phyloP scores from a whole-genome alignment of 169 alveolate genomes.

The Eimeria brunetti region DNA sequence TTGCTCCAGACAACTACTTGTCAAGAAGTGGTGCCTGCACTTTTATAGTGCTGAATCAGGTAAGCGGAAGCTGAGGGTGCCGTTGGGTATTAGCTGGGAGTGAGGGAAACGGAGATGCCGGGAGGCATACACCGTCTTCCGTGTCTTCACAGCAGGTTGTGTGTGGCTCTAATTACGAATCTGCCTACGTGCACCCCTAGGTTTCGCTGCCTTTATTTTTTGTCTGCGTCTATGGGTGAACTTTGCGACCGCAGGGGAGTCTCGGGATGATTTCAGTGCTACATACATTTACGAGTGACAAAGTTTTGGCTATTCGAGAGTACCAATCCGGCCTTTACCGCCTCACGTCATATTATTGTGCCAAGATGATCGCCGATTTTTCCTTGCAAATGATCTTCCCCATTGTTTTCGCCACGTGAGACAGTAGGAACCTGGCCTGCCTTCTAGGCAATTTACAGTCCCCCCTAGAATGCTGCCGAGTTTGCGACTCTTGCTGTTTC shows the following conservation, averaged over 20 bases:
- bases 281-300: constrained; percentile 79
- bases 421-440: not conserved
- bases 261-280: constrained; percentile 78
- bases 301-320: constrained; percentile 78
- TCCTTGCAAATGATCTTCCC: constrained; percentile 78
- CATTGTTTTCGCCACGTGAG: constrained; percentile 77
- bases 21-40: constrained; percentile 80
- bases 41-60: constrained; percentile 79
- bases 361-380: constrained; percentile 76
- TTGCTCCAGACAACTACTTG: constrained; percentile 45
- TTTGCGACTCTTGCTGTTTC: not conserved
- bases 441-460: not conserved
- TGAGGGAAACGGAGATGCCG: not conserved
- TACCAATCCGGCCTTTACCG: constrained; percentile 75
- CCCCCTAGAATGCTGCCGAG: not conserved
- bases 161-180: not conserved
- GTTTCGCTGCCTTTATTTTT: not conserved
- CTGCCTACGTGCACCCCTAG: not conserved
- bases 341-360: constrained; percentile 76
- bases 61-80: not conserved
- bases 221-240: not conserved
- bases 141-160: not conserved
- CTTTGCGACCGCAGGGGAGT: constrained; percentile 53
- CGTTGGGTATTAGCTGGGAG: not conserved
- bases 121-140: not conserved